Evolutionary conservation across 352 stramenopile genomes (phyloP), one percentile per base, ranked within the genome.

Genomic region (Globisporangium nagaii): DNA sequence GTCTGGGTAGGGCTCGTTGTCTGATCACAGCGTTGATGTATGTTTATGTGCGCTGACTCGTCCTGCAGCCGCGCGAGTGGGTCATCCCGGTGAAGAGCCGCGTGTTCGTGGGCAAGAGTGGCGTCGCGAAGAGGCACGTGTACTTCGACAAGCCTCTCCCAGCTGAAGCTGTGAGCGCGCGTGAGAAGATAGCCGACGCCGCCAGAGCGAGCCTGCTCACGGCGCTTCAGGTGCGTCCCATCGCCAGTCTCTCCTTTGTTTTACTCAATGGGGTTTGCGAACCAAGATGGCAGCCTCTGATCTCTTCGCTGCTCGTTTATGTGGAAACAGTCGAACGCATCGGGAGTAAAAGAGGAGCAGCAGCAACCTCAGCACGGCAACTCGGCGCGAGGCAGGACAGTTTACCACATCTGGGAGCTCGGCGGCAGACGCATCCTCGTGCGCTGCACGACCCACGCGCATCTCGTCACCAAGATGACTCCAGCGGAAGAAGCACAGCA

Each of bases 361-460:
- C 32, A 25, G 35, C 19, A 13, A 7, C 35, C 36, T 32, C 24
- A 32, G 20, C n/a, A n/a, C n/a, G n/a, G 3, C 22, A 8, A 60
- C 20, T 2, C 13, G 8, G 20, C 6, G 31, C 32, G 42, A 9
- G 41, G 42, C 4, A 53, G 57, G 37, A 73, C 66, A 4, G 56
- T 64, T 1, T 94, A 94, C 31, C 68, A 91, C 46, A 59, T 91
- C 5, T 94, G 84, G 81, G 55, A 78, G 28, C 58, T 91, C 30
- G 58, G 74, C 1, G 66, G 72, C 3, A 73, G 70, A 4, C 71
- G 72, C 10, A 63, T 92, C 15, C 68, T 94, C 1, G 56, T 94
- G 24, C 84, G 84, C 20, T 77, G 62, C 10, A 76, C 74, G 4
- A 80, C 58, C 7, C 56, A 79, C 24, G 56, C 61, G 3, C 65